Evolutionary conservation across 805 yeast species (phyloP).

Genomic region (Starmerella kuoi): DNA sequence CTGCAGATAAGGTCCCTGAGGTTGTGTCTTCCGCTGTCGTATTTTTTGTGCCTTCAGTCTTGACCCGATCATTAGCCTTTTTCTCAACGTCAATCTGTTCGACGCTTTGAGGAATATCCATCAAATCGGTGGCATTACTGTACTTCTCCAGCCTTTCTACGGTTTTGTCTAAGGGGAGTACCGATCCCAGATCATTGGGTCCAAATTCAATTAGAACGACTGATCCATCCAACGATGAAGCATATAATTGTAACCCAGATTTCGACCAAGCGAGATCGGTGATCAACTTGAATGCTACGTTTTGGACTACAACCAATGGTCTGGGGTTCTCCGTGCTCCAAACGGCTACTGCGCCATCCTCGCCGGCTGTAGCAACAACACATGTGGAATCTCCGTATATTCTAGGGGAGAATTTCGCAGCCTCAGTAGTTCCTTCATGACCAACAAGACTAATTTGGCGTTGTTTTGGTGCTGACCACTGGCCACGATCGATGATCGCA

Average conservation of each 20-base stretch:
- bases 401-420: constrained; percentile 42
- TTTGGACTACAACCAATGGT: constrained; percentile 71
- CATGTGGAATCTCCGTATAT: constrained; percentile 33
- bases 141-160: constrained; percentile 63
- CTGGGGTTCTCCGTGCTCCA: constrained; percentile 73
- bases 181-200: constrained; percentile 32
- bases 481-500: constrained; percentile 49
- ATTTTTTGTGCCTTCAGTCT: neutral
- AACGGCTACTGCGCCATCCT: constrained; percentile 73
- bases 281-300: constrained; percentile 61
- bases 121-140: constrained; percentile 77
- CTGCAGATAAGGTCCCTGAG: neutral
- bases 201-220: constrained; percentile 59
- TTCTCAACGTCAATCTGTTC: constrained; percentile 59
- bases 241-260: constrained; percentile 58
- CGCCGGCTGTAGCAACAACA: constrained; percentile 90
- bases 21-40: neutral
- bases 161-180: constrained; percentile 52
- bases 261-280: constrained; percentile 88
- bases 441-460: constrained; percentile 52
- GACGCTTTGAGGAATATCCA: constrained; percentile 77
- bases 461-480: constrained; percentile 37
- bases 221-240: constrained; percentile 76
- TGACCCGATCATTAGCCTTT: neutral
- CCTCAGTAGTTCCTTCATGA: constrained; percentile 59